A percentile compares a stretch with the other conserved stretches of the same genome.
These are phyloP conservation scores for Venturia effusa DNA, from an alignment of 2,329 filamentous ascomycete species.

Conservation along the genomic window DNA sequence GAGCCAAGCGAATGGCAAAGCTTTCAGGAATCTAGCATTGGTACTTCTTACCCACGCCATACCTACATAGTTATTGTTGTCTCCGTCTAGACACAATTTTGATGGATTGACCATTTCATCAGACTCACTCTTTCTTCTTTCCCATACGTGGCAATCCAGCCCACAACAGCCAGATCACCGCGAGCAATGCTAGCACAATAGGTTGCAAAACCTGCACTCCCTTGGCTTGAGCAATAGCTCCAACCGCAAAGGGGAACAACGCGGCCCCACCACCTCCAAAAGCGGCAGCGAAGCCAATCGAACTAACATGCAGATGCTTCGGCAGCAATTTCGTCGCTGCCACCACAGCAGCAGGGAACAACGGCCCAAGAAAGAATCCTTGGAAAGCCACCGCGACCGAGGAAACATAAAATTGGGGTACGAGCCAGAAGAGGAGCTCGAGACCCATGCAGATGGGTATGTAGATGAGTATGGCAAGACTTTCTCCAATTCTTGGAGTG, in stretches of 20 bases:
- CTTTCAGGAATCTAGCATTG: no score
- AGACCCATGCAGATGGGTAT: slow-evolving; percentile 51
- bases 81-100: no score
- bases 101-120: no score
- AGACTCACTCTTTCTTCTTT: slow-evolving; percentile 28
- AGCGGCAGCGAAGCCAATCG: slow-evolving; percentile 70
- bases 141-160: slow-evolving; percentile 35
- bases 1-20: no score
- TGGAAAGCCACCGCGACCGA: slow-evolving; percentile 60
- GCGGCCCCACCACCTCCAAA: slow-evolving; percentile 67
- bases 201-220: slow-evolving; percentile 51
- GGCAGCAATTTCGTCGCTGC: slow-evolving; percentile 66
- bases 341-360: slow-evolving; percentile 68
- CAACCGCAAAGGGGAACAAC: slow-evolving; percentile 53
- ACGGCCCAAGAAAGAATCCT: slow-evolving; percentile 69
- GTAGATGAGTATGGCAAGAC: slow-evolving; percentile 48
- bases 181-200: slow-evolving; percentile 44
- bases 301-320: slow-evolving; percentile 61
- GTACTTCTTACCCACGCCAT: no score
- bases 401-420: slow-evolving; percentile 64
- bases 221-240: slow-evolving; percentile 53
- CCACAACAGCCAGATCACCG: slow-evolving; percentile 42
- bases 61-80: no score
- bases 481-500: slow-evolving; percentile 64
- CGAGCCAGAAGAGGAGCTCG: slow-evolving; percentile 69